A percentile compares a stretch with the other conserved stretches of the same genome.
These are phyloP conservation scores for Pezicula radicicola DNA, from an alignment of 2,329 filamentous ascomycete species.

Conservation along the genomic window DNA sequence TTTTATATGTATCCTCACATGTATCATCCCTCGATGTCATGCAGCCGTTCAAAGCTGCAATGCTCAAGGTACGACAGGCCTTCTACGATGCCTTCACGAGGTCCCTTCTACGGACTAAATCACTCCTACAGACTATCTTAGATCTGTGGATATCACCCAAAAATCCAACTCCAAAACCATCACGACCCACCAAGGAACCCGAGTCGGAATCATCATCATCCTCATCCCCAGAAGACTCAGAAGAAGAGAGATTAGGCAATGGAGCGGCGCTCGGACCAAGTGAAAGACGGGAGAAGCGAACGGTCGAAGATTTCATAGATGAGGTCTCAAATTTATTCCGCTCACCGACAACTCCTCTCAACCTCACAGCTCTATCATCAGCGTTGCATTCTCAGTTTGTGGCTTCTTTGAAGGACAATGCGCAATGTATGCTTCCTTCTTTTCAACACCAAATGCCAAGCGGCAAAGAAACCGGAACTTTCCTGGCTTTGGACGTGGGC, in stretches of 20 bases:
- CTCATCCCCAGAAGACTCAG: conserved; percentile 12
- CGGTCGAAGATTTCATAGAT: conserved; percentile 49
- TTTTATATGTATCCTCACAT: conserved; percentile 22
- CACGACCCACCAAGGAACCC: background rate
- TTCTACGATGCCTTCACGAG: conserved; percentile 53
- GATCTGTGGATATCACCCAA: conserved; percentile 49
- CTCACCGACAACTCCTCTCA: conserved; percentile 42
- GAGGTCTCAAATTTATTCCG: conserved; percentile 53
- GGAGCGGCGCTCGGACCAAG: background rate
- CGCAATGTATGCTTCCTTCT: conserved; percentile 62
- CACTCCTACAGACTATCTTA: conserved; percentile 54
- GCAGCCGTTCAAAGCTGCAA: conserved; percentile 52
- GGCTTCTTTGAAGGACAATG: conserved; percentile 47
- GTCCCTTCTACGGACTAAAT: conserved; percentile 57
- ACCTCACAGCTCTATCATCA: conserved; percentile 38
- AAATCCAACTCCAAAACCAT: background rate
- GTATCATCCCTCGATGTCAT: conserved; percentile 28
- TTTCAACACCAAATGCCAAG: conserved; percentile 62
- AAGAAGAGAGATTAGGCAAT: background rate
- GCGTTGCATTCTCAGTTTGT: conserved; percentile 53
- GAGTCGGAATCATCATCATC: conserved; percentile 17
- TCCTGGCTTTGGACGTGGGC: conserved; percentile 64
- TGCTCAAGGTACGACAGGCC: conserved; percentile 53
- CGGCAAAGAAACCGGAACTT: conserved; percentile 57
- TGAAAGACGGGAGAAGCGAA: conserved; percentile 16